phyloP scores from a whole-genome alignment of 2,329 filamentous ascomycete genomes.

The Didymosphaeria variabile region DNA sequence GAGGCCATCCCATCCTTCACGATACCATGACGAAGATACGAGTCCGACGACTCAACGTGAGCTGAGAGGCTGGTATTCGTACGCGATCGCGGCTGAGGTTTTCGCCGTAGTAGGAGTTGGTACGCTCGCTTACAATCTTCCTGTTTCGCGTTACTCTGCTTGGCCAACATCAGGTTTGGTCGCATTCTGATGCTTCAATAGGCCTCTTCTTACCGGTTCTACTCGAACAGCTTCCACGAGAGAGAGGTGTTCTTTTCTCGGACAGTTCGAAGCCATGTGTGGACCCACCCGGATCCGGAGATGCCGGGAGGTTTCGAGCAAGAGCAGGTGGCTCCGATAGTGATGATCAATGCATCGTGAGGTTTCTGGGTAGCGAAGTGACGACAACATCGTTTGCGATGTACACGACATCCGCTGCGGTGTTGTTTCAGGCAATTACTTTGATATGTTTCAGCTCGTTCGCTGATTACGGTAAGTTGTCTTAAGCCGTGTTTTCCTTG shows the following conservation, averaged over 20 bases:
- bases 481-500: neutral
- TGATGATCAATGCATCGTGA: slow-evolving; percentile 75
- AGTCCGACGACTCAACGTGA: slow-evolving; percentile 83
- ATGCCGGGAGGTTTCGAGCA: slow-evolving; percentile 20
- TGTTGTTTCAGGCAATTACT: slow-evolving; percentile 83
- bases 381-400: slow-evolving; percentile 94
- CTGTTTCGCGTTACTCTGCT: neutral
- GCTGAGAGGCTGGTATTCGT: slow-evolving; percentile 87
- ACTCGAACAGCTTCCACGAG: slow-evolving; percentile 86
- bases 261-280: slow-evolving; percentile 78
- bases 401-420: slow-evolving; percentile 93
- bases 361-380: slow-evolving; percentile 78
- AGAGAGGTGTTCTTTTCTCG: slow-evolving; percentile 83
- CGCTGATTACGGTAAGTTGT: slow-evolving; percentile 80
- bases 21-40: slow-evolving; percentile 54
- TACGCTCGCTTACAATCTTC: slow-evolving; percentile 52
- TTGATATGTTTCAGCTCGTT: slow-evolving; percentile 93
- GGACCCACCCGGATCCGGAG: slow-evolving; percentile 62
- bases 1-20: slow-evolving; percentile 19
- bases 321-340: slow-evolving; percentile 26
- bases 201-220: slow-evolving; percentile 93
- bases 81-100: slow-evolving; percentile 89
- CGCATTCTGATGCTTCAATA: slow-evolving; percentile 45
- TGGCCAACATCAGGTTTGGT: neutral
- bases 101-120: slow-evolving; percentile 89